Conservation (phyloP, 1,284 basidiomycete genomes). For the Coriolopsis trogii region DNA sequence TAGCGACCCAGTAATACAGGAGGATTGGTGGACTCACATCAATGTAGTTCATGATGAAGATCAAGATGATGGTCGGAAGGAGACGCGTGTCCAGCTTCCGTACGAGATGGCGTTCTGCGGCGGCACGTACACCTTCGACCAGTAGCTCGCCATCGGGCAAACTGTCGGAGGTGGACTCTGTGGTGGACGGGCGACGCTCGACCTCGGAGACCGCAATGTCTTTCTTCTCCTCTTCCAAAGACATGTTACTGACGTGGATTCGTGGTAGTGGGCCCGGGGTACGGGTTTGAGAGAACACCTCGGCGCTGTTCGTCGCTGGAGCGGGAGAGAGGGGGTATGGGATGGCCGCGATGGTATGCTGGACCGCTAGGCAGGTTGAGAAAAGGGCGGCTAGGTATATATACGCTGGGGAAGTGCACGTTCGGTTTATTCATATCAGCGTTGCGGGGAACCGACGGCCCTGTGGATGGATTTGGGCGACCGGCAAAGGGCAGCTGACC, state of each 20-base stretch:
- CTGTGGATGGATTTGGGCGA: not conserved
- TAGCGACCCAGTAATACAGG: not conserved
- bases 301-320: too few species aligned
- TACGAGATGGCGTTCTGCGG: conserved; percentile 34
- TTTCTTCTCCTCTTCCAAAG: conserved; percentile 21
- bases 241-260: conserved; percentile 9
- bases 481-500: not conserved
- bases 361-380: conserved; percentile 3
- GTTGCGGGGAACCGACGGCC: conserved; percentile 13
- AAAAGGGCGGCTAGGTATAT: conserved; percentile 5
- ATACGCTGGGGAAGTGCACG: not conserved
- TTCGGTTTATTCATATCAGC: conserved; percentile 17
- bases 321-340: not conserved
- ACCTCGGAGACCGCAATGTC: conserved; percentile 19
- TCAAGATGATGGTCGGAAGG: conserved; percentile 60
- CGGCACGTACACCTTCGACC: conserved; percentile 24
- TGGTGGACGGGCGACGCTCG: conserved; percentile 12
- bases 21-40: conserved; percentile 48
- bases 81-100: conserved; percentile 61
- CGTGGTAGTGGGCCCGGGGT: not conserved
- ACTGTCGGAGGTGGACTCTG: not conserved
- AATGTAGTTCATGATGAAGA: conserved; percentile 73
- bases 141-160: conserved; percentile 31
- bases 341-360: not conserved
- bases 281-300: too few species aligned